Evolutionary conservation across 2,329 filamentous ascomycete species (phyloP).

Genomic region (Pseudogymnoascus sp.): DNA sequence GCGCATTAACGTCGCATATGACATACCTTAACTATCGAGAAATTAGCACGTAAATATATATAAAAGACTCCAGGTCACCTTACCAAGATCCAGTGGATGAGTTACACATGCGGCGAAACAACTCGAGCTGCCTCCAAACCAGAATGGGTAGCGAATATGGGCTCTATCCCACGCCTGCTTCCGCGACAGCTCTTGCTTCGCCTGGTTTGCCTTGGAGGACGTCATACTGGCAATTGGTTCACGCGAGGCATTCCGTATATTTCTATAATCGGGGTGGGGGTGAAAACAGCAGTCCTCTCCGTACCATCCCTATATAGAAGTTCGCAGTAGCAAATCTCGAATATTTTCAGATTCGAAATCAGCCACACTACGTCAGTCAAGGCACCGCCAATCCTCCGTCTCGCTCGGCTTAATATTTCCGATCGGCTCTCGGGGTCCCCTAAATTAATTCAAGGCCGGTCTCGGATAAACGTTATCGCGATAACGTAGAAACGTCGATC

Average conservation of each 20-base stretch:
- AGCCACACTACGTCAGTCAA: conserved; percentile 5
- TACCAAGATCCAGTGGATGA: conserved; percentile 87
- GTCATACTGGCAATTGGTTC: conserved; percentile 22
- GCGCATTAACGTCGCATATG: neutral
- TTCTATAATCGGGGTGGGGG: neutral
- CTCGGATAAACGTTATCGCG: neutral
- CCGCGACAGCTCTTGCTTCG: conserved; percentile 16
- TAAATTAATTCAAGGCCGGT: neutral
- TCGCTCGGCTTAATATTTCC: neutral
- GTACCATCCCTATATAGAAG: neutral
- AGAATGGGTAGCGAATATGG: conserved; percentile 62
- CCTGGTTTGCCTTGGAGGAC: conserved; percentile 16
- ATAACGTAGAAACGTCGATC: neutral
- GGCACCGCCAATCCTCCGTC: neutral
- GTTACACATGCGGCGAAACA: conserved; percentile 88
- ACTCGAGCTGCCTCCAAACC: conserved; percentile 94
- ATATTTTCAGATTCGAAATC: conserved; percentile 8
- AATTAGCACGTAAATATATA: conserved; percentile 16
- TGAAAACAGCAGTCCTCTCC: neutral
- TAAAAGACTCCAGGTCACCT: conserved; percentile 30
- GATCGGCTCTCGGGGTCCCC: conserved; percentile 7
- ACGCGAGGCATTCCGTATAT: conserved; percentile 22
- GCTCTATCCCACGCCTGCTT: conserved; percentile 24
- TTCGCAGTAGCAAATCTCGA: neutral
- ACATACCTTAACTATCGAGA: conserved; percentile 16